These are phyloP conservation scores for Bruguiera hainesii DNA, from an alignment of 441 rosid genomes.

Conservation along the genomic window DNA sequence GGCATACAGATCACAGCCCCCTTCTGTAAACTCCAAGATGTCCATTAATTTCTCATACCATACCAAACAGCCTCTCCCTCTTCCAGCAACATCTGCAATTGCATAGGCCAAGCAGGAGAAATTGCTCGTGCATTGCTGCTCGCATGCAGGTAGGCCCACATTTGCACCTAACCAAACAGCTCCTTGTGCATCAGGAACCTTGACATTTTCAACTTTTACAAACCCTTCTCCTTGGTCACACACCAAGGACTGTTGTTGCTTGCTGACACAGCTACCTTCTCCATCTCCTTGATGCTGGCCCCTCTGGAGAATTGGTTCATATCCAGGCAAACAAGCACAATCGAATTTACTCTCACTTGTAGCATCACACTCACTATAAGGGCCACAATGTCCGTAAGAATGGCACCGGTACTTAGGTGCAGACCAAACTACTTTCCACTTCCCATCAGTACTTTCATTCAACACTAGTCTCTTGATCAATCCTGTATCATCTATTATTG, in stretches of 20 bases:
- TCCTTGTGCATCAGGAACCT: constrained; percentile 25
- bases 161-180: constrained; percentile 14
- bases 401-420: constrained; percentile 26
- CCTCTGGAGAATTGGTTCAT: constrained; percentile 10
- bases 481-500: constrained; percentile 13
- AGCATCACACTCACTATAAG: constrained; percentile 21
- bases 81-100: constrained; percentile 7
- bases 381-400: constrained; percentile 28
- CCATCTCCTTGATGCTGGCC: constrained; percentile 14
- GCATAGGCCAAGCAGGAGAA: constrained; percentile 30
- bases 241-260: constrained; percentile 2
- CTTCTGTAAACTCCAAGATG: neutral
- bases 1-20: constrained; percentile 14
- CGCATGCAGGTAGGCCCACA: constrained; percentile 11
- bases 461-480: constrained; percentile 5
- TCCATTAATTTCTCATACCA: constrained; percentile 27
- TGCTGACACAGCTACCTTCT: constrained; percentile 27
- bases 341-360: neutral
- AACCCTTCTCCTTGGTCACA: constrained; percentile 27
- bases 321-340: constrained; percentile 35
- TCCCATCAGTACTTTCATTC: constrained; percentile 6
- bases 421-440: constrained; percentile 20
- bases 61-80: constrained; percentile 12
- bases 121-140: constrained; percentile 21
- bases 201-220: constrained; percentile 16